Evolutionary conservation across 495 filamentous ascomycete species (phyloP).

Genomic region (Podospora anserina): DNA sequence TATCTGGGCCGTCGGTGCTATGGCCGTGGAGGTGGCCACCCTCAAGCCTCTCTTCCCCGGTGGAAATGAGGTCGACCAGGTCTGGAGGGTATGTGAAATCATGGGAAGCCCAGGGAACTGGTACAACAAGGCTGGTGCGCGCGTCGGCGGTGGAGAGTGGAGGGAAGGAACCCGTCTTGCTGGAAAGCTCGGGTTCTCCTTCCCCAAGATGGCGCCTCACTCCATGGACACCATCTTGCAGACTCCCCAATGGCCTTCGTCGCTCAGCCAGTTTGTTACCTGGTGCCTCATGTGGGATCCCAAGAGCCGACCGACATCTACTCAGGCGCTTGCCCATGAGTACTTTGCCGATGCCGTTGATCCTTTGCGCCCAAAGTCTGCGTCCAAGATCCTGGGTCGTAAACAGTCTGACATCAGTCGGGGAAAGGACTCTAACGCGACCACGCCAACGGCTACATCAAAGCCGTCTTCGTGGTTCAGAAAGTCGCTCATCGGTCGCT

Average conservation of each 20-base stretch:
- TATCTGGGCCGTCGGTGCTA: constrained; percentile 98
- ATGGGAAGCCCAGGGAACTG: constrained; percentile 99
- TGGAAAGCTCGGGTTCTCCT: constrained; percentile 95
- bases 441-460: constrained; percentile 58
- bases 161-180: constrained; percentile 89
- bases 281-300: constrained; percentile 99
- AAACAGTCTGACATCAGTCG: constrained; percentile 77
- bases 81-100: constrained; percentile 98
- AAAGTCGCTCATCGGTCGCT: constrained; percentile 75
- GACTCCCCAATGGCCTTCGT: constrained; percentile 84
- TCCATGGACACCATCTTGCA: constrained; percentile 93
- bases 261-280: constrained; percentile 87
- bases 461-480: constrained; percentile 97
- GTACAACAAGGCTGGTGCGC: constrained; percentile 84
- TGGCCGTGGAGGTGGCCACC: constrained; percentile 98
- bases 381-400: constrained; percentile 74
- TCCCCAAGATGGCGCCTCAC: constrained; percentile 99
- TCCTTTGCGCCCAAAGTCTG: constrained; percentile 87
- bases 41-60: constrained; percentile 96
- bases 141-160: constrained; percentile 96
- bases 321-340: constrained; percentile 87
- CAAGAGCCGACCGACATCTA: constrained; percentile 86
- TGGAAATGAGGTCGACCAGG: constrained; percentile 97
- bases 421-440: constrained; percentile 65
- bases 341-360: constrained; percentile 96